Evolutionary conservation across 1,284 basidiomycete species (phyloP), one percentile per base, ranked within the genome.

Genomic region (Lentinula novae-zelandiae): DNA sequence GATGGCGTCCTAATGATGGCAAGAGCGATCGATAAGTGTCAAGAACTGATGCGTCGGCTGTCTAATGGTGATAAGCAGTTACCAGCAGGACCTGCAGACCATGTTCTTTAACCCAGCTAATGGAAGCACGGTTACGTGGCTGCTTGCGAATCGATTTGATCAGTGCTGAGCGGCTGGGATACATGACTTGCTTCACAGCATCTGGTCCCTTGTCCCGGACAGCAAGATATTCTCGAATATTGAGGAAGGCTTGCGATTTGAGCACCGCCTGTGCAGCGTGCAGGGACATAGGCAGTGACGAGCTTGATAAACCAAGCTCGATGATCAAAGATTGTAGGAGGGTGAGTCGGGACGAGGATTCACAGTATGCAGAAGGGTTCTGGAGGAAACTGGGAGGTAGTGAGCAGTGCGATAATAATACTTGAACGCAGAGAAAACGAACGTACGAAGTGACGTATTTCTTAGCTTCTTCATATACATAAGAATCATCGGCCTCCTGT

Each of bases 211-310:
- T 77, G 60, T 75, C 77, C 46, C 89, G 85, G 42, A 80, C 80
- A n/a, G 80, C 79, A 62, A 90, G 76, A 70, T 92, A 91, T 63
- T 91, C 88, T 55, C 79, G 78, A 62, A 92, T 81, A 67, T 89
- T 90, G 44, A 91, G 67, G 69, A 90, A 90, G 0, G 77, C 87
- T 52, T 78, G 77, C 5, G 82, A 75, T 72, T 87, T 90, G 51
- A 92, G 72, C 49, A 87, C 72, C 27, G 81, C 79, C 66, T 81
- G 85, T 12, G 89, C 89, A 12, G 85, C 76, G 31, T 72, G 82
- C 53, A 91, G 71, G 0, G 86, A 81, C 34, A 71, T 72, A 2
- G 89, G 89, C 5, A 89, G 74, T 13, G 76, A 70, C 10, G 76
- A 69, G 0, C 75, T 72, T 13, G 78, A 75, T 31, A 86, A 72